A percentile compares a stretch with the other conserved stretches of the same genome.
Conservation (phyloP, 441 rosid species). For the Adansonia madagascariensis region DNA sequence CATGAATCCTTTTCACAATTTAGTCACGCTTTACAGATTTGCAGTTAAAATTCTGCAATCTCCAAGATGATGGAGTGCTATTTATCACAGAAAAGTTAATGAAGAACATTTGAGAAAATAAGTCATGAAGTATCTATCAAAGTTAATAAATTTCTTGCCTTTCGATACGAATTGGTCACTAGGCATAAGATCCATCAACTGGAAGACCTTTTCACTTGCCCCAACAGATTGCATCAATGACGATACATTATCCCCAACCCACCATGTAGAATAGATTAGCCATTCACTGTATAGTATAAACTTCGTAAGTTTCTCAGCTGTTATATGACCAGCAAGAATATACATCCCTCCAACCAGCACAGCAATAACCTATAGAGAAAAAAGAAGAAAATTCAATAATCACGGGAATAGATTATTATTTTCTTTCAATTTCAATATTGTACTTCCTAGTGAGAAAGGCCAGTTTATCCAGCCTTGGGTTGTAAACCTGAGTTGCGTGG, state of each 20-base stretch:
- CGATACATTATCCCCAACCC: conserved; percentile 92
- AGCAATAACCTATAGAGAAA: conserved; percentile 68
- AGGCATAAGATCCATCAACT: conserved; percentile 88
- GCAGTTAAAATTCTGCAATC: conserved; percentile 26
- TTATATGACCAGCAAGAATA: conserved; percentile 80
- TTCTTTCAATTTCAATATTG: background rate
- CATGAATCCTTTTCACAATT: background rate
- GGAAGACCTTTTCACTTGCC: conserved; percentile 97
- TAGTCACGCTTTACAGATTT: background rate
- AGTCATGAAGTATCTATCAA: background rate
- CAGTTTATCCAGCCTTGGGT: background rate
- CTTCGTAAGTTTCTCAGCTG: conserved; percentile 94
- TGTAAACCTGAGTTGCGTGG: conserved; percentile 84
- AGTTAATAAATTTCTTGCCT: conserved; percentile 55
- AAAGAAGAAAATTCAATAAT: conserved; percentile 24
- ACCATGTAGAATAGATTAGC: conserved; percentile 96
- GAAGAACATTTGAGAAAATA: conserved; percentile 22
- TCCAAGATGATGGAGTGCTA: conserved; percentile 26
- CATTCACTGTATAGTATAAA: conserved; percentile 92
- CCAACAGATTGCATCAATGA: conserved; percentile 95
- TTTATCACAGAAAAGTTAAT: conserved; percentile 6
- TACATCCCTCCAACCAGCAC: conserved; percentile 87
- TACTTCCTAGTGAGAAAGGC: background rate
- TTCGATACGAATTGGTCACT: conserved; percentile 73
- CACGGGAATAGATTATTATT: conserved; percentile 18